Conservation (phyloP, 1,139 yeast genomes). For the Geotrichum reessii region DNA sequence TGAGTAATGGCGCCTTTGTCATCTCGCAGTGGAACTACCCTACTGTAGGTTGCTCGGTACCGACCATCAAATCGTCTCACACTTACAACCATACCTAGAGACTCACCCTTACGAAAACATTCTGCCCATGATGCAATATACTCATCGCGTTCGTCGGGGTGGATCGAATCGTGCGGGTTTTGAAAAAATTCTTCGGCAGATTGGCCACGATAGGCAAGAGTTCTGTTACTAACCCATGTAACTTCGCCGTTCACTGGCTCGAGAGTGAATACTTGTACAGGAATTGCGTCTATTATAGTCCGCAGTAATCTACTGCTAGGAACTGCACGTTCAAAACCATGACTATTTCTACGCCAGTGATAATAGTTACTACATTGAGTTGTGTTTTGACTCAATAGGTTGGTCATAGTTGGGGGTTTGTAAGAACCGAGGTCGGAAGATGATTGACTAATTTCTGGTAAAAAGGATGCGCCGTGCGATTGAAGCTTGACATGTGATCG, state of each 20-base stretch:
- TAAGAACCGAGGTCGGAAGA: not conserved
- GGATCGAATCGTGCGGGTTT: slow-evolving; percentile 28
- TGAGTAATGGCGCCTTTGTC: slow-evolving; percentile 33
- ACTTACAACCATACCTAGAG: slow-evolving; percentile 31
- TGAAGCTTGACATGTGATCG: slow-evolving; percentile 17
- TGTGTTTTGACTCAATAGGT: not conserved
- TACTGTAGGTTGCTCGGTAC: slow-evolving; percentile 32
- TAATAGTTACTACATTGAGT: slow-evolving; percentile 12
- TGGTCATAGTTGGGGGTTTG: not conserved
- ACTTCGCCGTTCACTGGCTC: slow-evolving; percentile 33
- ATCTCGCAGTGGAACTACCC: slow-evolving; percentile 35
- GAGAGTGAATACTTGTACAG: slow-evolving; percentile 35
- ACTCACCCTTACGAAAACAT: slow-evolving; percentile 31
- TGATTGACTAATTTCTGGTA: slow-evolving; percentile 21
- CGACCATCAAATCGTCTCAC: slow-evolving; percentile 35
- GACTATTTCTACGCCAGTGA: slow-evolving; percentile 16
- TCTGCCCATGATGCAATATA: slow-evolving; percentile 31
- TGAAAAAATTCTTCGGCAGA: slow-evolving; percentile 31
- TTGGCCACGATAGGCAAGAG: slow-evolving; percentile 34
- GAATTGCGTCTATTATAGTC: slow-evolving; percentile 36
- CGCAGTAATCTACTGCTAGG: slow-evolving; percentile 30
- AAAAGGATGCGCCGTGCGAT: slow-evolving; percentile 25
- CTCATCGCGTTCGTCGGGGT: slow-evolving; percentile 31
- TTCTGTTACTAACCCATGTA: slow-evolving; percentile 36
- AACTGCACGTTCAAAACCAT: slow-evolving; percentile 16